Evolutionary conservation across 129 eudicot species (phyloP), one percentile per base, ranked within the genome.

Genomic region (Artemisia argyi): DNA sequence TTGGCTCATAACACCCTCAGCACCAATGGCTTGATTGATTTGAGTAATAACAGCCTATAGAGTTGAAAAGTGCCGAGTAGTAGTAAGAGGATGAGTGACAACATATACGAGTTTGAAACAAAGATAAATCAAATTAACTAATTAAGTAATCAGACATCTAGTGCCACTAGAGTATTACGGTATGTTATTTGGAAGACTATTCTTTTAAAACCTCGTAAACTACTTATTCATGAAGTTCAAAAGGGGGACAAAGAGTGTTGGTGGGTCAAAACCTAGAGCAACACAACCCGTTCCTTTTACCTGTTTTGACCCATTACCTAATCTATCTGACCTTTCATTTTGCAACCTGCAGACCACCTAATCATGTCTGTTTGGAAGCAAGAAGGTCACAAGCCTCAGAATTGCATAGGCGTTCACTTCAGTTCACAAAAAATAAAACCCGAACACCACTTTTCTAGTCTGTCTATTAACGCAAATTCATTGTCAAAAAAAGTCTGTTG

Each of bases 11-110:
- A 95, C 78, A n/a, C 99, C 99, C 24, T 85, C 48, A 68, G 99
- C 99, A 47, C 99, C 99, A 84, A 95, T 90, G 18, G 91, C 99
- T 74, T 88, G 88, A 82, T 95, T 95, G 39, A 95, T 86, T 82
- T 86, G 85, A 44, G 94, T 74, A 64, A 95, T 61, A 20, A 90
- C 68, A 18, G 84, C 64, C 99, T 95, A 78, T 65, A 74, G 77
- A 6, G 22, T 77, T 69, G n/a, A 22, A 83, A 32, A 64, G 63
- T 0, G 51, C 30, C 57, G 24, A 71, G 9, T 28, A 61, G 51
- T 62, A 46, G 22, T 44, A 65, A 65, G 32, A 42, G 14, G 50
- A 32, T 63, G 24, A 63, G 22, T 8, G 19, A 47, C 42, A 32
- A 5, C 7, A 35, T 3, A 73, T 24, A 48, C 18, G 18, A 60